Percentiles rank a stretch among this genome's conserved stretches.
Conservation (phyloP, 306 rosid genomes). For the Vigna mungo region DNA sequence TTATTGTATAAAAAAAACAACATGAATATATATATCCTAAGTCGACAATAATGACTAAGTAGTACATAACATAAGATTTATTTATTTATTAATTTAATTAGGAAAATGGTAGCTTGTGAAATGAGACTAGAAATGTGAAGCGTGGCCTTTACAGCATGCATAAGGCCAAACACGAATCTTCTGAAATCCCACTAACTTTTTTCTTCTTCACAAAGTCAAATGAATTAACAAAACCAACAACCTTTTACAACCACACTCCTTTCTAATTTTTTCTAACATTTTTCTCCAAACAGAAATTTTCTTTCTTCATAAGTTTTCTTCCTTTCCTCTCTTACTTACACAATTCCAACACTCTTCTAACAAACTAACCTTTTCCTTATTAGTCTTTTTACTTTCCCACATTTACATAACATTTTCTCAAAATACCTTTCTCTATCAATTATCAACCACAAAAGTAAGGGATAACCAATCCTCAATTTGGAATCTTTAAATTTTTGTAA, state of each 20-base stretch:
- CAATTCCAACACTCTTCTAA: neutral
- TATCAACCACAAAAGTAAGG: neutral
- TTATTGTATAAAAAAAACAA: neutral
- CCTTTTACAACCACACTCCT: conserved; percentile 9
- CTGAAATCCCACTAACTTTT: conserved; percentile 30
- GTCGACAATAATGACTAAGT: neutral
- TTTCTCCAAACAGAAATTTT: neutral
- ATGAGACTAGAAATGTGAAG: neutral
- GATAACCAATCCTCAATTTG: no score
- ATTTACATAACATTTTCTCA: conserved; percentile 5
- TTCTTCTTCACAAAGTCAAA: conserved; percentile 38
- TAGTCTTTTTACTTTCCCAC: conserved; percentile 16
- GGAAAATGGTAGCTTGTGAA: conserved; percentile 12
- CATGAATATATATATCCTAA: neutral
- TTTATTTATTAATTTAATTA: conserved; percentile 19
- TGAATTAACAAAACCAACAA: conserved; percentile 15
- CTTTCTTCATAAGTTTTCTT: neutral
- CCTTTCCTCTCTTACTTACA: neutral
- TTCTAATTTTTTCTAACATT: neutral
- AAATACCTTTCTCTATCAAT: neutral
- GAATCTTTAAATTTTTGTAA: no score
- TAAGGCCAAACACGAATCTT: conserved; percentile 42
- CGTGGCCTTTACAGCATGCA: conserved; percentile 35
- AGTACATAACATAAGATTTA: neutral
- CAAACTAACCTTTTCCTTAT: neutral